These are phyloP conservation scores for Trichoderma sp. DNA, from an alignment of 2,329 filamentous ascomycete genomes.

Conservation along the genomic window DNA sequence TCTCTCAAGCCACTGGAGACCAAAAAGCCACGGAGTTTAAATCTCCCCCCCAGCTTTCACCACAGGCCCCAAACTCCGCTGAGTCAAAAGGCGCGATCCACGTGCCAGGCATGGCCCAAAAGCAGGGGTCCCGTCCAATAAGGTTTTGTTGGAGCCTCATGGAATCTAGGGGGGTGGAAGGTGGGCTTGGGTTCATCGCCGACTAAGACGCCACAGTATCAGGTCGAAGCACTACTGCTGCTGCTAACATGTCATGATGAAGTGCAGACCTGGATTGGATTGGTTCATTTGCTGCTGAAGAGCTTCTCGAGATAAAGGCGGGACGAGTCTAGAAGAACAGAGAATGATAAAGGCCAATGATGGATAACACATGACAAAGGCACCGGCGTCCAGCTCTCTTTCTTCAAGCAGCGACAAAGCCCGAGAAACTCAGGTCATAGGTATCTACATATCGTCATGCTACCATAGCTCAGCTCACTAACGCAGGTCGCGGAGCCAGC, in stretches of 20 bases:
- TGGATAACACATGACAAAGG: too few relatives aligned
- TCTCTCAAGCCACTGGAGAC: not conserved
- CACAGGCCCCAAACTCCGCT: conserved; percentile 6
- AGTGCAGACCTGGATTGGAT: too few relatives aligned
- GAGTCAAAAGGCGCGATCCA: conserved; percentile 12
- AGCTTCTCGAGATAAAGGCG: too few relatives aligned
- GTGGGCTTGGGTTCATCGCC: not conserved
- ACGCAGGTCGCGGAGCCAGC: too few relatives aligned
- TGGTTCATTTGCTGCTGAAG: too few relatives aligned
- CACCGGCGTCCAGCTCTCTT: too few relatives aligned
- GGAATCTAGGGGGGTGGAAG: not conserved
- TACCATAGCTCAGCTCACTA: too few relatives aligned
- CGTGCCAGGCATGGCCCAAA: conserved; percentile 15
- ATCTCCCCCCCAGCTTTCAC: not conserved
- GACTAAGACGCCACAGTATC: conserved; percentile 14
- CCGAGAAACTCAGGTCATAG: too few relatives aligned
- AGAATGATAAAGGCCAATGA: too few relatives aligned
- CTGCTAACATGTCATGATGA: not conserved
- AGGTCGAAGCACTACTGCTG: not conserved
- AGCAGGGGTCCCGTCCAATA: conserved; percentile 19
- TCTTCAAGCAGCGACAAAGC: too few relatives aligned
- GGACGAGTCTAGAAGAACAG: too few relatives aligned
- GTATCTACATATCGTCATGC: too few relatives aligned
- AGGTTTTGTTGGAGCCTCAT: conserved; percentile 14
- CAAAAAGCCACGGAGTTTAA: conserved; percentile 4